Evolutionary conservation across 352 stramenopile genomes (phyloP), one percentile per base, ranked within the genome.

Genomic region (Phytophthora megakarya): DNA sequence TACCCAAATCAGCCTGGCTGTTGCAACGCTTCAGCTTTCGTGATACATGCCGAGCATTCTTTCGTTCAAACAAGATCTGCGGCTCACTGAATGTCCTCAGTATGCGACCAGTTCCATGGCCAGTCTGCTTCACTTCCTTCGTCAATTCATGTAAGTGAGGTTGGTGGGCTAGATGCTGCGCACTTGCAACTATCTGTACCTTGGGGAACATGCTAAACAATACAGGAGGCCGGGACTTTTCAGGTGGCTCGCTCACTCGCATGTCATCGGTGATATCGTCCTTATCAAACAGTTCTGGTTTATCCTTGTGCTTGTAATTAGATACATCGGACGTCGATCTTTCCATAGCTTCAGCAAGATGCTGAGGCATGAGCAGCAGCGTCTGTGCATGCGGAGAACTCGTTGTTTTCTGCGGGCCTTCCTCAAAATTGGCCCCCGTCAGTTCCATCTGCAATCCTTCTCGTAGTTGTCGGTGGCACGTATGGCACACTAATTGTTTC

Each of bases 191-290:
- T 44, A 95, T 93, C 48, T 93, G 83, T 9, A 93, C 87, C 53
- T 90, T 93, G 0, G 87, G 87, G 23, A 95, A 95, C 80, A 95
- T 93, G 42, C 73, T 82, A 57, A 92, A 95, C 11, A 95, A 62
- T 28, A 74, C 59, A 1, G 78, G 58, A 0, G 79, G 65, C n/a
- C 84, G 72, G 13, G 62, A 71, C 43, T 87, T 89, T 42, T 92
- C 81, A 1, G 70, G 64, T 35, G 84, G 73, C 28, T 90, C 81
- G 26, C 49, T 89, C 22, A 76, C 65, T 15, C 67, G 70, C 26
- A 81, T 72, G 25, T 93, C 85, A 26, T 91, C 82, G 39, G 69
- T 91, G 35, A 92, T 89, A 45, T 93, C 85, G 44, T 93, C 85
- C 33, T 89, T 92, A 58, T 87, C 83, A 51, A 90, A 91, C 19